These are phyloP conservation scores for Tolypocladium ophioglossoides DNA, from an alignment of 2,329 filamentous ascomycete species.

Conservation along the genomic window DNA sequence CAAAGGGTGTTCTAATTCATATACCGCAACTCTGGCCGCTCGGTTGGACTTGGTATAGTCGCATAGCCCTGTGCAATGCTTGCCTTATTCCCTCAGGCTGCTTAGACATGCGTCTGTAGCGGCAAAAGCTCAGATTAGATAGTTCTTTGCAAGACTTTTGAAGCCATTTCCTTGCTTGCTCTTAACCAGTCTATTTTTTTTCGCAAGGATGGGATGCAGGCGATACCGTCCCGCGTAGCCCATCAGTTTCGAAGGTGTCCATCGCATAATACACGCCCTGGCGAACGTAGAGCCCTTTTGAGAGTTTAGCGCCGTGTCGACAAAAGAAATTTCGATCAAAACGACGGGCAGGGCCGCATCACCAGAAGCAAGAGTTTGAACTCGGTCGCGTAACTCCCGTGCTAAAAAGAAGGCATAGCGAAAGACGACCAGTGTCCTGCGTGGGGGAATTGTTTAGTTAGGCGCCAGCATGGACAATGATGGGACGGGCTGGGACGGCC, in stretches of 20 bases:
- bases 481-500: slow-evolving; percentile 1
- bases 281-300: slow-evolving; percentile 2
- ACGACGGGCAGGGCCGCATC: neutral
- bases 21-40: too few relatives aligned
- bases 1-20: neutral
- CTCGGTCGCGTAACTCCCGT: too few relatives aligned
- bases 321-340: neutral
- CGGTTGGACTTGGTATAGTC: too few relatives aligned
- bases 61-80: too few relatives aligned
- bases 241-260: slow-evolving; percentile 1
- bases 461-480: slow-evolving; percentile 1
- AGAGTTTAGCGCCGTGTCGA: slow-evolving; percentile 2
- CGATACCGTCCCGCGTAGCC: slow-evolving; percentile 1
- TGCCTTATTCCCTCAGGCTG: too few relatives aligned
- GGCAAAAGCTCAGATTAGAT: too few relatives aligned
- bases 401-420: slow-evolving; percentile 4
- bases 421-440: slow-evolving; percentile 4
- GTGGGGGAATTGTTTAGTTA: slow-evolving; percentile 4
- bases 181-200: too few relatives aligned
- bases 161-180: too few relatives aligned
- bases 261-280: slow-evolving; percentile 4
- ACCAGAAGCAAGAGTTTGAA: too few relatives aligned
- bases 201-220: too few relatives aligned
- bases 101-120: too few relatives aligned
- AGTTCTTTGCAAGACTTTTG: too few relatives aligned